phyloP scores from a whole-genome alignment of 2,329 filamentous ascomycete genomes.

The Hypoxylon rubiginosum region DNA sequence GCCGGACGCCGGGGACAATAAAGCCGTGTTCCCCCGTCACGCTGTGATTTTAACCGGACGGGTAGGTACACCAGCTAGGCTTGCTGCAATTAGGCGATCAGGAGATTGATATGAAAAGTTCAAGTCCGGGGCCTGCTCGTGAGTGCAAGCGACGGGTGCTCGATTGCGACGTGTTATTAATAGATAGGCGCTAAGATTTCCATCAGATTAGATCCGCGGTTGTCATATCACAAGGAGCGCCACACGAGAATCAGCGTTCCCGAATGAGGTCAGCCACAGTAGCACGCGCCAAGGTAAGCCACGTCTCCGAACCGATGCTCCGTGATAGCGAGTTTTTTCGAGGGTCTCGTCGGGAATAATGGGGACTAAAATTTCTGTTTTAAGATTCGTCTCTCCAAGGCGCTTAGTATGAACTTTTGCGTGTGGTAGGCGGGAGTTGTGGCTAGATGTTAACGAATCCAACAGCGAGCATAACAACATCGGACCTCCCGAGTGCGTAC shows the following conservation, averaged over 20 bases:
- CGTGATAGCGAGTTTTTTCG: no score
- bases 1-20: neutral
- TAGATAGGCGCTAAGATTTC: neutral
- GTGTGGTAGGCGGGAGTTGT: no score
- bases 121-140: no score
- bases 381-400: no score
- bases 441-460: neutral
- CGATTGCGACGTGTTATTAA: neutral
- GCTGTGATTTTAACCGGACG: neutral
- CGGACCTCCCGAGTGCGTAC: no score
- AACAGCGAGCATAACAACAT: neutral
- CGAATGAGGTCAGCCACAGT: conserved; percentile 28
- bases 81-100: no score
- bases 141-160: neutral
- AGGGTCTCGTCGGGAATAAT: no score
- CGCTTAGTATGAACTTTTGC: no score
- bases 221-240: conserved; percentile 13
- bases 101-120: no score
- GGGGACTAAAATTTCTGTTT: no score
- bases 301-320: conserved; percentile 12
- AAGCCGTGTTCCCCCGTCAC: neutral
- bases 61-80: no score
- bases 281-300: conserved; percentile 19
- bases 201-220: conserved; percentile 11
- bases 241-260: conserved; percentile 3